Percentiles rank a stretch among this genome's conserved stretches.
phyloP scores from a whole-genome alignment of 208 protist genomes.

The Tritrichomonas musculus region DNA sequence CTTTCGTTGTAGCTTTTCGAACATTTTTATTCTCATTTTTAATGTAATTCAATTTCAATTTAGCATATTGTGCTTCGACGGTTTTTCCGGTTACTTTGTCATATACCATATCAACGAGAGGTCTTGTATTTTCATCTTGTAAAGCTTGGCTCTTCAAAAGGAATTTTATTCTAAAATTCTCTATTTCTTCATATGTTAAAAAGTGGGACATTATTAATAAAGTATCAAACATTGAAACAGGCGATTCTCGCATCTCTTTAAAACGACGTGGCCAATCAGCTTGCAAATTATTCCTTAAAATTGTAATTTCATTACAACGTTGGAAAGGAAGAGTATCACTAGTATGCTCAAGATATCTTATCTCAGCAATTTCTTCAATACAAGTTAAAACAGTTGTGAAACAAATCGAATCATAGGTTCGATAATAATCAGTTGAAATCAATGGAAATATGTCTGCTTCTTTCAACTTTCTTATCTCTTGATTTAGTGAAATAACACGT shows the following conservation, averaged over 20 bases:
- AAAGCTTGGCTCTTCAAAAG: not conserved
- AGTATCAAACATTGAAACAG: not conserved
- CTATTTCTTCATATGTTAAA: not conserved
- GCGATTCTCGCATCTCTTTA: not conserved
- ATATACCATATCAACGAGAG: not conserved
- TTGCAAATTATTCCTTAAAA: not conserved
- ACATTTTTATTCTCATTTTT: not conserved
- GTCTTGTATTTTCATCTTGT: not conserved
- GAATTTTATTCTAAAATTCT: not conserved
- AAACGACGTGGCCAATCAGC: not conserved
- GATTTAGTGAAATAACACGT: not conserved
- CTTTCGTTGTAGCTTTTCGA: not conserved
- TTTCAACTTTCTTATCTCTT: not conserved
- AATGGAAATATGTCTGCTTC: not conserved
- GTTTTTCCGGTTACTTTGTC: not conserved
- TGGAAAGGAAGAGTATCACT: not conserved
- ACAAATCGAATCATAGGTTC: not conserved
- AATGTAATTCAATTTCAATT: not conserved
- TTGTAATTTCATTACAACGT: too few relatives aligned
- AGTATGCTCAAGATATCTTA: not conserved
- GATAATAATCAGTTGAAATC: not conserved
- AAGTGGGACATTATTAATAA: not conserved
- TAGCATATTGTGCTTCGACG: not conserved
- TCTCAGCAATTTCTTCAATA: not conserved
- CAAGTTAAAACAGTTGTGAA: not conserved